These are phyloP conservation scores for Moricandia arvensis DNA, from an alignment of 345 rosid species.

Conservation along the genomic window DNA sequence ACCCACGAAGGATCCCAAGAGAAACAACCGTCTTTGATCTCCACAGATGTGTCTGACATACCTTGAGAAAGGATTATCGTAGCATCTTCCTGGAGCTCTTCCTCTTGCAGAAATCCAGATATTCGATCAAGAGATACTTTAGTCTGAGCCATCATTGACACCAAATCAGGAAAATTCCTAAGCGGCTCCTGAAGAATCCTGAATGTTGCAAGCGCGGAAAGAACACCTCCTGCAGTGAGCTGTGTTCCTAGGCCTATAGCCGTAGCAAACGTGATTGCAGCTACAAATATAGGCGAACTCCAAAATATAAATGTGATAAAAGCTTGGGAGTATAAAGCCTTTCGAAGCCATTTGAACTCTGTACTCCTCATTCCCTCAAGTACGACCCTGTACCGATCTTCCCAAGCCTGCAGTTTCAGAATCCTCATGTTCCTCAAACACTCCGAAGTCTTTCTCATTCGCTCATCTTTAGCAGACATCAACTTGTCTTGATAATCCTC, in stretches of 20 bases:
- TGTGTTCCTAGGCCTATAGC: background rate
- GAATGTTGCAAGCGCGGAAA: background rate
- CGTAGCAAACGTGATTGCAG: conserved; percentile 1
- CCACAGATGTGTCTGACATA: background rate
- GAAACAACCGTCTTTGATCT: conserved; percentile 2
- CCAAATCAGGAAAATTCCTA: background rate
- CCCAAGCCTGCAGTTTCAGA: background rate
- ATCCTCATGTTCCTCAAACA: background rate
- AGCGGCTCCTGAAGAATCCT: conserved; percentile 7
- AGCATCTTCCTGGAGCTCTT: conserved; percentile 5
- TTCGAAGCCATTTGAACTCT: background rate
- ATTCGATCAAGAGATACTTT: background rate
- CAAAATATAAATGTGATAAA: background rate
- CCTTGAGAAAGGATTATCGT: background rate
- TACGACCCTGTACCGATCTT: background rate
- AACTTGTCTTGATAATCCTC: background rate
- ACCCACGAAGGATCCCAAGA: conserved; percentile 3
- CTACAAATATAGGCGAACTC: background rate
- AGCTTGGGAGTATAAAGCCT: background rate
- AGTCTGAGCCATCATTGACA: conserved; percentile 3
- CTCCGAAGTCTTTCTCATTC: background rate
- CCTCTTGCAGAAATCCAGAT: background rate
- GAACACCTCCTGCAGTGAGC: background rate
- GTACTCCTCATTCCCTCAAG: background rate
- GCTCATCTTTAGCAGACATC: background rate